Base-by-base conservation (phyloP, 1,139 yeast species). In the Geotrichum histeridarum region DNA sequence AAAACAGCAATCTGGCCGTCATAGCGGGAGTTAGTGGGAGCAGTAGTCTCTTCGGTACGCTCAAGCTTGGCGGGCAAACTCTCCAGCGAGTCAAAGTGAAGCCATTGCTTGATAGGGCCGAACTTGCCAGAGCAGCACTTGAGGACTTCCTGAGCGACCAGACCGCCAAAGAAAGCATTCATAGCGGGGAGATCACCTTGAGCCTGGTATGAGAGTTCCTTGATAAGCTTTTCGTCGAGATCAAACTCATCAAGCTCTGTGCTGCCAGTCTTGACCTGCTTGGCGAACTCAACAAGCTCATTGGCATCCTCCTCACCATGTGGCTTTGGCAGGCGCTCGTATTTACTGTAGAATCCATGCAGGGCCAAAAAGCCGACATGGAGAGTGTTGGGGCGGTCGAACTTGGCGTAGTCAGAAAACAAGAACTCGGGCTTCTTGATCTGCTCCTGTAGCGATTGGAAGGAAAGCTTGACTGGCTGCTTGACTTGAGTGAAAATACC, bases 101-200 rank as follows among this genome's bases (percentile, higher is more conserved):
- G 74, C 80, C 84, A 88, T 72, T 93, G 99, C 68, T 86, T 84
- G 54, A 91, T 76, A 12, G 99, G 99, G 11, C 83, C 81, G 66
- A 91, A 93, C 73, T 93, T 93, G 50, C 98, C 95, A 8, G 97
- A 86, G 64, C 93, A 86, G 50, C 95, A 95, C 73, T 93, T 93
- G 68, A 93, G 79, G 31, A 88, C 97, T 73, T 93, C 99, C 72
- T 93, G 99, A 2, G 99, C 99, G 53, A 89, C 85, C 55, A 93
- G 75, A 38, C 99, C 99, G 69, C 99, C 99, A 67, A 81, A 82
- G 62, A 91, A 85, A 4, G 98, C 98, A 59, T 83, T 84, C 68
- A 89, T 73, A 39, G 94, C 96, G 27, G 97, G 96, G 52, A 91
- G 72, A 65, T 93, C 97, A 71, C 99, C 99, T 51, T 83, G 78